Evolutionary conservation across 495 filamentous ascomycete species (phyloP).

Genomic region (Neurospora discreta): DNA sequence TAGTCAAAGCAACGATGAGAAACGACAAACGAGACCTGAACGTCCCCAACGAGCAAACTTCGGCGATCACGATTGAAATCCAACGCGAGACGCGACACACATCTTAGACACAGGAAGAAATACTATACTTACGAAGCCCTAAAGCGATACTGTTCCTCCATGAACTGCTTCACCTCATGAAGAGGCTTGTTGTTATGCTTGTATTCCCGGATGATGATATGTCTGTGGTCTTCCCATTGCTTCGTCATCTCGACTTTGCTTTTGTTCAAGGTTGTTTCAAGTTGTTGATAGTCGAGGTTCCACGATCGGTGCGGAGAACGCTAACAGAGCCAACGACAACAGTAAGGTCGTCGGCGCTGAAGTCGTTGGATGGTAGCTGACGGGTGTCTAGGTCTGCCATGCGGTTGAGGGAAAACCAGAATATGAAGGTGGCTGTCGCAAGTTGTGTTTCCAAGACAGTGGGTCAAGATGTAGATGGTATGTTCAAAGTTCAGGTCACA

Average conservation of each 20-base stretch:
- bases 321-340: neutral
- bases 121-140: conserved; percentile 33
- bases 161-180: conserved; percentile 28
- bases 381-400: neutral
- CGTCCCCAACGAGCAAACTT: neutral
- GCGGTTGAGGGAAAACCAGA: neutral
- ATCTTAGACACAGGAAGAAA: neutral
- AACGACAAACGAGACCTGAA: neutral
- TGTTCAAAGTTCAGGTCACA: neutral
- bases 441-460: neutral
- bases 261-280: neutral
- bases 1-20: neutral
- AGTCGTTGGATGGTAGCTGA: neutral
- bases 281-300: neutral
- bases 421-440: neutral
- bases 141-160: conserved; percentile 32
- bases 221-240: conserved; percentile 27
- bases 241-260: conserved; percentile 27
- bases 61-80: neutral
- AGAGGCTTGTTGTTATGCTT: conserved; percentile 30
- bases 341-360: neutral
- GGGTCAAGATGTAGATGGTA: neutral
- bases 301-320: neutral
- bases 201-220: conserved; percentile 28
- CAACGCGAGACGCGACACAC: neutral